These are phyloP conservation scores for Colletotrichum tropicicola DNA, from an alignment of 2,329 filamentous ascomycete genomes.

Conservation along the genomic window DNA sequence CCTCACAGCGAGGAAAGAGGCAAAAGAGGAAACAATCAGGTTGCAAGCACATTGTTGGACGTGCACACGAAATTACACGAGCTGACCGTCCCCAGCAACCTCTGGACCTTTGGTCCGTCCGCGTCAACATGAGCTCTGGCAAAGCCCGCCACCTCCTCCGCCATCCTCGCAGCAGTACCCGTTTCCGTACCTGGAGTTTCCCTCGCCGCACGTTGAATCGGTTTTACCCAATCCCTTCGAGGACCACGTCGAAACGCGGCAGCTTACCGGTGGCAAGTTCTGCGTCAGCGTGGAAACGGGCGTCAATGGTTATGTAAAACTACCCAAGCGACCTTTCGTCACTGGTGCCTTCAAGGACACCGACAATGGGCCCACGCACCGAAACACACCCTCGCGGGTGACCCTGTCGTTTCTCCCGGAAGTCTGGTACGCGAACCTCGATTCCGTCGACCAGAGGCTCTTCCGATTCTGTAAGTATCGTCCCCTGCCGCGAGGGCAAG, in stretches of 20 bases:
- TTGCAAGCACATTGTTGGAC: background rate
- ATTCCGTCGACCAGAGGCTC: background rate
- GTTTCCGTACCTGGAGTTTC: background rate
- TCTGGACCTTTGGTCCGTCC: background rate
- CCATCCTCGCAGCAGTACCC: background rate
- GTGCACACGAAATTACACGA: background rate
- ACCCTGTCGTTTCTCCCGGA: background rate
- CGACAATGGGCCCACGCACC: background rate
- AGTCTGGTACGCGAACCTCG: background rate
- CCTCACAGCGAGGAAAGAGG: background rate
- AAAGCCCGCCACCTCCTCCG: background rate
- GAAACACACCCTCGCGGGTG: background rate
- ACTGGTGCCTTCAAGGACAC: background rate
- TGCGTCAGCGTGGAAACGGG: background rate
- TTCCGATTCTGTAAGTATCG: conserved; percentile 27
- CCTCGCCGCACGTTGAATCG: background rate
- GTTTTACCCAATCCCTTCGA: conserved; percentile 20
- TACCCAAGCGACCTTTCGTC: background rate
- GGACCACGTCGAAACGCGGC: conserved; percentile 21
- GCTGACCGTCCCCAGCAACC: background rate
- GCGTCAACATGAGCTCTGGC: background rate
- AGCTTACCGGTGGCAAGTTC: background rate
- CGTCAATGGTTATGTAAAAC: conserved; percentile 31
- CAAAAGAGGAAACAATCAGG: background rate
- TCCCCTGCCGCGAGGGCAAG: background rate